Evolutionary conservation across 805 yeast species (phyloP).

Genomic region (Saccharomycopsis synnaedendra): DNA sequence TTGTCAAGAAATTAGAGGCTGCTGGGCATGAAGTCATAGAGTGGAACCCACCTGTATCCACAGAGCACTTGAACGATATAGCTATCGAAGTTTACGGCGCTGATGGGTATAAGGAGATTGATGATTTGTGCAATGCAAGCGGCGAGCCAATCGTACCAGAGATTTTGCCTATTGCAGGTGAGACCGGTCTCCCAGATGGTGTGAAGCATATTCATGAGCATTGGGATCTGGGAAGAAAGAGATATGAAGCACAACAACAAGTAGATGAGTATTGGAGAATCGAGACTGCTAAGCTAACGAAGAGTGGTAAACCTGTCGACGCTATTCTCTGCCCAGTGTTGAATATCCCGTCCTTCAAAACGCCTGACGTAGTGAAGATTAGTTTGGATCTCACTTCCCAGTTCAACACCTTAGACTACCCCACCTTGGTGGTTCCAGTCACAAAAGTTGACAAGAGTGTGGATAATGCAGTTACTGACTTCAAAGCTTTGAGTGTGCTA

Average conservation of each 20-base stretch:
- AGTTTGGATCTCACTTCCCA: constrained; percentile 33
- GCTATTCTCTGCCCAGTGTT: constrained; percentile 38
- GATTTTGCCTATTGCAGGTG: constrained; percentile 20
- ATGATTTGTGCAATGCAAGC: constrained; percentile 20
- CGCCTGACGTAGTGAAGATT: constrained; percentile 18
- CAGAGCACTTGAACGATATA: constrained; percentile 19
- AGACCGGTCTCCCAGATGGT: constrained; percentile 4
- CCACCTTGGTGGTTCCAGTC: constrained; percentile 33
- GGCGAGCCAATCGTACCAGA: constrained; percentile 26
- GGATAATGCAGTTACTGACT: constrained; percentile 15
- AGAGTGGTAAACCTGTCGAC: constrained; percentile 31
- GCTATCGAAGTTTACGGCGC: constrained; percentile 23
- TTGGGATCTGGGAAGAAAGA: constrained; percentile 29
- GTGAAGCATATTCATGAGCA: constrained; percentile 21
- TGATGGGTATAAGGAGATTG: constrained; percentile 26
- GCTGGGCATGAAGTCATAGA: constrained; percentile 34
- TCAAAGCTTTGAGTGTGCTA: constrained; percentile 22
- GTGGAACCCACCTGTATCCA: constrained; percentile 27
- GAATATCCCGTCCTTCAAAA: constrained; percentile 29
- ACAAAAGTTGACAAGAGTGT: constrained; percentile 27
- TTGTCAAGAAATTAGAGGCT: constrained; percentile 19
- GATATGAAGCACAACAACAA: constrained; percentile 25
- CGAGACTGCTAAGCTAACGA: constrained; percentile 23
- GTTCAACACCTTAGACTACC: constrained; percentile 30
- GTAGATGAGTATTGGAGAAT: constrained; percentile 28